Base-by-base conservation (phyloP, 2,329 filamentous ascomycete species). In the Epicoccum sorghinum region DNA sequence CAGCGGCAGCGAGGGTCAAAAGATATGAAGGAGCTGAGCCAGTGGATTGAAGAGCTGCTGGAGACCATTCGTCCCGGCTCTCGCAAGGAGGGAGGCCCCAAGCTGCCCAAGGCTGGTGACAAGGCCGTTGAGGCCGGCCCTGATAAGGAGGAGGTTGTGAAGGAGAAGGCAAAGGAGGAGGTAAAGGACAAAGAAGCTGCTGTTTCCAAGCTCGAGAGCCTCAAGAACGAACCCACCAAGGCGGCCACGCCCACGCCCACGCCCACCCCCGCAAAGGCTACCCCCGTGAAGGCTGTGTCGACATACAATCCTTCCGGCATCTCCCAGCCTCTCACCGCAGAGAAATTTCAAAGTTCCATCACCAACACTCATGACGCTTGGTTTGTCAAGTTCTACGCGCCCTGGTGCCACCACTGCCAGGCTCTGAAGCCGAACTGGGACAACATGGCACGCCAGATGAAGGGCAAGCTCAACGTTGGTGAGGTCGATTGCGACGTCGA, bases 381-480 rank as follows among this genome's bases (percentile, higher is more conserved):
- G 95, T 97, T 99, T 71, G 87, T 99, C 81, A 99, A 99, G 76
- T 98, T 99, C 74, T 98, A 97, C 73, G 93, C 91, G 14, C 96
- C 95, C 5, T 98, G 93, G 95, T 99, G 95, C 75, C 86, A 88
- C 64, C 95, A 99, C 77, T 99, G 96, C 76, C 90, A 96, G 77
- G 90, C 90, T 33, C 86, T 99, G 83, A 91, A 89, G 32, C 90
- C 95, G 3, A 92, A 87, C 60, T 99, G 95, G 95, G 81, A 86
- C 58, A 89, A 93, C 67, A 86, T 99, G 76, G 90, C 90, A 39
- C 92, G 93, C 72, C 91, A 93, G 69, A 95, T 97, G 90, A 86
- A 92, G 75, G 90, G 89, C 38, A 87, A 86, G 61, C 85, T 99
- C 55, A 97, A 98, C 70, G 82, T 99, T 67, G 95, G 93, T 55